These are phyloP conservation scores for Fusarium sp. DNA, from an alignment of 2,329 filamentous ascomycete genomes.

Conservation along the genomic window DNA sequence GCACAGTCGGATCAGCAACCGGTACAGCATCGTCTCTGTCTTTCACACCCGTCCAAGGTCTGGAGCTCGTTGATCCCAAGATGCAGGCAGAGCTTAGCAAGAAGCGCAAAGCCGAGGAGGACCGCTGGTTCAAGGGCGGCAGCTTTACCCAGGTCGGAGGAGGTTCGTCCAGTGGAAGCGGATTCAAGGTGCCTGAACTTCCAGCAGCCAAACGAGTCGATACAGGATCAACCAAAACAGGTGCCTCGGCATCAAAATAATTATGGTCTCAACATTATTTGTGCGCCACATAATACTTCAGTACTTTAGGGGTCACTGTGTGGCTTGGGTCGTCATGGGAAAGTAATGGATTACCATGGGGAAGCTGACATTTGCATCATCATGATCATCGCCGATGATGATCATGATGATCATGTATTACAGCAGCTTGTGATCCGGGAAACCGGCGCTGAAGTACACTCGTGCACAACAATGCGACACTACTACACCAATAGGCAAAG, in stretches of 20 bases:
- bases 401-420: conserved; percentile 9
- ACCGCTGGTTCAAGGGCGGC: conserved; percentile 97
- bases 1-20: conserved; percentile 67
- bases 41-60: conserved; percentile 93
- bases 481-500: conserved; percentile 9
- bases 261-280: conserved; percentile 2
- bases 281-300: neutral
- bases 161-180: conserved; percentile 62
- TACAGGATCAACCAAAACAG: conserved; percentile 54
- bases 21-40: conserved; percentile 89
- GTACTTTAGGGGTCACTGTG: neutral
- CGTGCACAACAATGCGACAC: neutral
- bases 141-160: conserved; percentile 90
- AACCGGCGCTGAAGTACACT: conserved; percentile 1
- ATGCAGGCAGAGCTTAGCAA: conserved; percentile 86
- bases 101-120: conserved; percentile 94
- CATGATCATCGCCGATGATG: conserved; percentile 24
- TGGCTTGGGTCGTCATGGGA: conserved; percentile 25
- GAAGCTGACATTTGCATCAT: conserved; percentile 38
- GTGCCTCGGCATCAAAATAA: conserved; percentile 47
- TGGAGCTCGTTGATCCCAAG: conserved; percentile 96
- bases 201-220: conserved; percentile 78
- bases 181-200: conserved; percentile 85
- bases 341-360: conserved; percentile 28
- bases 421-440: conserved; percentile 8